A percentile compares a stretch with the other conserved stretches of the same genome.
These are phyloP conservation scores for Triticum urartu DNA, from an alignment of 176 grass and related monocot species.

Conservation along the genomic window DNA sequence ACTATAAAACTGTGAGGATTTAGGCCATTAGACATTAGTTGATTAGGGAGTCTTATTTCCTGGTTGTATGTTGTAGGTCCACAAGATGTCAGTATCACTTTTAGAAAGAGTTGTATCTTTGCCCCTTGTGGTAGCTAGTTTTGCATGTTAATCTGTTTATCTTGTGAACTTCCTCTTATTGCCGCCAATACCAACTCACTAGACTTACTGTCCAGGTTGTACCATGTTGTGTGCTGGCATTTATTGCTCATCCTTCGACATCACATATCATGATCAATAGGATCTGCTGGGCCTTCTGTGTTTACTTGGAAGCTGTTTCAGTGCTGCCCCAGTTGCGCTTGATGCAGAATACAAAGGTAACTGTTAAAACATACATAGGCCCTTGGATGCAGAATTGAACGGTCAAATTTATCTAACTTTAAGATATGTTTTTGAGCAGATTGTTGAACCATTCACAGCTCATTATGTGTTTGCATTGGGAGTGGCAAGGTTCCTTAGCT, in stretches of 20 bases:
- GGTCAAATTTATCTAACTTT: slow-evolving; percentile 26
- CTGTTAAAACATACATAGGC: slow-evolving; percentile 15
- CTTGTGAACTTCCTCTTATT: neutral
- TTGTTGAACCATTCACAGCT: slow-evolving; percentile 97
- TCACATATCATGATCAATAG: slow-evolving; percentile 90
- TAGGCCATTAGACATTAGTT: neutral
- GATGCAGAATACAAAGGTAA: slow-evolving; percentile 99
- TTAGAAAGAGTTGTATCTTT: neutral
- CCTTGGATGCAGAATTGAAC: slow-evolving; percentile 2
- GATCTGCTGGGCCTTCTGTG: slow-evolving; percentile 92
- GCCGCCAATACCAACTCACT: neutral
- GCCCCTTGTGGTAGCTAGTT: neutral
- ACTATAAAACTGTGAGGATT: neutral
- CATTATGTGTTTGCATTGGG: slow-evolving; percentile 99
- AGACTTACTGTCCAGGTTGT: slow-evolving; percentile 46
- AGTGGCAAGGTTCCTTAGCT: slow-evolving; percentile 95
- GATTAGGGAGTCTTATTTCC: neutral
- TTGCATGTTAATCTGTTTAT: neutral
- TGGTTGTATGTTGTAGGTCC: neutral
- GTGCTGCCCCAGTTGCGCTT: slow-evolving; percentile 87
- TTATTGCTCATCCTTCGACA: slow-evolving; percentile 84
- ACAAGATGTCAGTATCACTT: neutral
- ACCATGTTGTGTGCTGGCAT: slow-evolving; percentile 67
- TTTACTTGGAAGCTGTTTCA: slow-evolving; percentile 99
- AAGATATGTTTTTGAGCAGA: slow-evolving; percentile 34